Conservation (phyloP, 2,329 filamentous ascomycete genomes). For the Colletotrichum musicola region DNA sequence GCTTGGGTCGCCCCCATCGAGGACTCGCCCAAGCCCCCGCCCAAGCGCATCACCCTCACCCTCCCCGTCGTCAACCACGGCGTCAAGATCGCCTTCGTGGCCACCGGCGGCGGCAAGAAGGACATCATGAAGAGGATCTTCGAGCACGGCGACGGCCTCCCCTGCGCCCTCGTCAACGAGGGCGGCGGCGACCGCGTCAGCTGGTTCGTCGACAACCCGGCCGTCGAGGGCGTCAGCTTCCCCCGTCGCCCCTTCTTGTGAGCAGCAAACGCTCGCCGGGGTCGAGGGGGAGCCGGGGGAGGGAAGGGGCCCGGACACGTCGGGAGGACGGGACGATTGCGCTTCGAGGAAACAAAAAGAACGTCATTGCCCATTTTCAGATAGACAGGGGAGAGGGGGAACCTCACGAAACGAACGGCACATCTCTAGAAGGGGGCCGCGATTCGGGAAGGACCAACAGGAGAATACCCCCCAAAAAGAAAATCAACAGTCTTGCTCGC, state of each 20-base stretch:
- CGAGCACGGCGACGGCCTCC: slow-evolving; percentile 82
- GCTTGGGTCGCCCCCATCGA: slow-evolving; percentile 94
- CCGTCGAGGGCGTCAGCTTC: slow-evolving; percentile 87
- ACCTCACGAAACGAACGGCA: slow-evolving; percentile 17
- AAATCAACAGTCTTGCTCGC: slow-evolving; percentile 6
- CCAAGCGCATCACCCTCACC: slow-evolving; percentile 90
- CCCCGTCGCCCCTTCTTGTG: slow-evolving; percentile 77
- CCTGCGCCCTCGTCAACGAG: slow-evolving; percentile 90
- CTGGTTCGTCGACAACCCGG: slow-evolving; percentile 93
- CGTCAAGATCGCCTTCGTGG: slow-evolving; percentile 89
- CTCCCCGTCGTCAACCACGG: slow-evolving; percentile 91
- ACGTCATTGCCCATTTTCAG: slow-evolving; percentile 19
- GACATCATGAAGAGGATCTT: slow-evolving; percentile 94
- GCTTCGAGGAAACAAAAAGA: slow-evolving; percentile 10
- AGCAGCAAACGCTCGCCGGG: not conserved
- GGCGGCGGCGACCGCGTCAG: slow-evolving; percentile 86
- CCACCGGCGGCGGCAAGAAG: slow-evolving; percentile 90
- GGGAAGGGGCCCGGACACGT: slow-evolving; percentile 1
- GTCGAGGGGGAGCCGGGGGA: slow-evolving; percentile 3
- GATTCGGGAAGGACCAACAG: not conserved
- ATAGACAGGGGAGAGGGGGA: slow-evolving; percentile 21
- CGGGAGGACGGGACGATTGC: slow-evolving; percentile 2
- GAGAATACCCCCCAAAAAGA: not conserved
- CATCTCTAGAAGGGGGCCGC: slow-evolving; percentile 21
- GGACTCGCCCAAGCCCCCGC: slow-evolving; percentile 94